Percentiles rank a stretch among this genome's conserved stretches.
Conservation (phyloP, 2,329 filamentous ascomycete genomes). For the Cercospora sojina region DNA sequence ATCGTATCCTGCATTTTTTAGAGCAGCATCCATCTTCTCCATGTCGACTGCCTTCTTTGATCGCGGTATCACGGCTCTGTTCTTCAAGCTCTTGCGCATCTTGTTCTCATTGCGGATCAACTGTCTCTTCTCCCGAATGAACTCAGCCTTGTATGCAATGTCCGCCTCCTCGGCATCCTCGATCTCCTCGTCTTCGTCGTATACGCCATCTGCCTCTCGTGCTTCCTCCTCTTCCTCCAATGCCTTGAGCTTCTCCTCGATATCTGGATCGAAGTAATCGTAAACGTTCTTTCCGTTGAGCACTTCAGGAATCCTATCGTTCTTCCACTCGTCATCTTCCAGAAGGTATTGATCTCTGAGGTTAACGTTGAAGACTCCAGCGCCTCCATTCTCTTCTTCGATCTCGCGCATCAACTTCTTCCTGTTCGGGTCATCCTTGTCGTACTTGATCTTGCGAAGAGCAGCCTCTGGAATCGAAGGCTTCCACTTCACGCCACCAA, state of each 20-base stretch:
- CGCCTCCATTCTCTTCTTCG: slow-evolving; percentile 88
- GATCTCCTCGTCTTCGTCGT: slow-evolving; percentile 74
- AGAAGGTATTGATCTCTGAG: slow-evolving; percentile 84
- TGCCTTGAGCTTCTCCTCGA: slow-evolving; percentile 85
- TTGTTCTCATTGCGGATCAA: slow-evolving; percentile 91
- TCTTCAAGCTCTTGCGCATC: slow-evolving; percentile 97
- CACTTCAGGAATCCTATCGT: slow-evolving; percentile 92
- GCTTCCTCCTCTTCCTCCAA: slow-evolving; percentile 95
- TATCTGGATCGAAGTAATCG: slow-evolving; percentile 96
- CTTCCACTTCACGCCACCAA: slow-evolving; percentile 67
- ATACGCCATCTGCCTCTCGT: slow-evolving; percentile 87
- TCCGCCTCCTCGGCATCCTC: slow-evolving; percentile 89
- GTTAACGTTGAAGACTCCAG: slow-evolving; percentile 94
- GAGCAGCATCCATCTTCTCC: slow-evolving; percentile 79
- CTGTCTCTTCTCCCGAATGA: slow-evolving; percentile 91
- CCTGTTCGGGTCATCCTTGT: slow-evolving; percentile 83
- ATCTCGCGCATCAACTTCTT: slow-evolving; percentile 78
- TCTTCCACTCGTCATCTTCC: slow-evolving; percentile 87
- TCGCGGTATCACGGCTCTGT: slow-evolving; percentile 88
- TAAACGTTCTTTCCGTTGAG: slow-evolving; percentile 96
- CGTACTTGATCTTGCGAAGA: slow-evolving; percentile 80
- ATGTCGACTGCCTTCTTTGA: slow-evolving; percentile 77
- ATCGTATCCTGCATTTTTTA: slow-evolving; percentile 84
- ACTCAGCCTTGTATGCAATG: slow-evolving; percentile 83
- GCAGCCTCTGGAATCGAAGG: slow-evolving; percentile 84